phyloP scores from a whole-genome alignment of 1,284 basidiomycete species.

The Ganoderma boninense region DNA sequence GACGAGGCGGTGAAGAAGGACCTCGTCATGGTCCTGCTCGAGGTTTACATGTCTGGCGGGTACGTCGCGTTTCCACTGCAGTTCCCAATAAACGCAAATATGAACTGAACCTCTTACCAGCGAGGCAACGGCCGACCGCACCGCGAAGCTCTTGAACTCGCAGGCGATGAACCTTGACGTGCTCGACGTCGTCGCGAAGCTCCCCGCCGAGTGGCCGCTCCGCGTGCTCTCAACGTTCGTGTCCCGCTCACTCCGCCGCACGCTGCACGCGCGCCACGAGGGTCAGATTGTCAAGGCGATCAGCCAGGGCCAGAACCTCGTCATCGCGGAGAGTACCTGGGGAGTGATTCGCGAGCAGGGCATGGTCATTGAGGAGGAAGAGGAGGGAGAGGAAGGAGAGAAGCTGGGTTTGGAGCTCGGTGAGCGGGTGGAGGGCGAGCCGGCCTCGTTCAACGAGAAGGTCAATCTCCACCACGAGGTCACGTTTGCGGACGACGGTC shows the following conservation, averaged over 20 bases:
- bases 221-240: slow-evolving; percentile 79
- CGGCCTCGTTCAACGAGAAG: slow-evolving; percentile 39
- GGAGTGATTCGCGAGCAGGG: slow-evolving; percentile 66
- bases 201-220: slow-evolving; percentile 83
- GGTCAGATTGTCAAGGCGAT: slow-evolving; percentile 78
- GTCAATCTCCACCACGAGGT: slow-evolving; percentile 20
- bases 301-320: slow-evolving; percentile 75
- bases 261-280: slow-evolving; percentile 77
- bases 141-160: slow-evolving; percentile 77
- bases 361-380: slow-evolving; percentile 66
- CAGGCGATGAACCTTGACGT: slow-evolving; percentile 84
- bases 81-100: slow-evolving; percentile 2
- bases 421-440: slow-evolving; percentile 35
- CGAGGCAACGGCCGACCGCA: slow-evolving; percentile 56
- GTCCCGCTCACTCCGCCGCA: slow-evolving; percentile 77
- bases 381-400: slow-evolving; percentile 19
- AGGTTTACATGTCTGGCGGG: slow-evolving; percentile 84
- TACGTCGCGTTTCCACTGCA: slow-evolving; percentile 45
- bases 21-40: slow-evolving; percentile 74
- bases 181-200: slow-evolving; percentile 74
- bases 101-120: slow-evolving; percentile 41
- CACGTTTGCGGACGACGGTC: slow-evolving; percentile 4
- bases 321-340: slow-evolving; percentile 64
- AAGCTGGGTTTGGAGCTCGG: slow-evolving; percentile 34
- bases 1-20: slow-evolving; percentile 65